Conservation (phyloP, 1,139 yeast species). For the Zhuliangozyma parablackwelliae region DNA sequence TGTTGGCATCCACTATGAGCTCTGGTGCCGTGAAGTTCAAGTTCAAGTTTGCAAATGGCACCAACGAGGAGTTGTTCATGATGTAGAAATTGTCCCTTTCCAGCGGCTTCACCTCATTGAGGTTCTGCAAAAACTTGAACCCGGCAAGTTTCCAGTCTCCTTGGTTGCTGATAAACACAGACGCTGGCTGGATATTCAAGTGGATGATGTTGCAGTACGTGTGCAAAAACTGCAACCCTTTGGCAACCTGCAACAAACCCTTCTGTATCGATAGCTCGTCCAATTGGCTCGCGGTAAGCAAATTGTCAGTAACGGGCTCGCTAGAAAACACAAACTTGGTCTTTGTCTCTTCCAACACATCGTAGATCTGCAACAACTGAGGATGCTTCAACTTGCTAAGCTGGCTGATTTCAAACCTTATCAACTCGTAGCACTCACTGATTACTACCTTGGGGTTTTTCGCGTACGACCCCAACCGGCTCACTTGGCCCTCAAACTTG, state of each 20-base stretch:
- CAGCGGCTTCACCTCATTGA: constrained; percentile 43
- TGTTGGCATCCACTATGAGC: constrained; percentile 24
- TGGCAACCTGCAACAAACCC: constrained; percentile 75
- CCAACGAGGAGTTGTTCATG: constrained; percentile 65
- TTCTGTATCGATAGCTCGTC: constrained; percentile 78
- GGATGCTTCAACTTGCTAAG: constrained; percentile 86
- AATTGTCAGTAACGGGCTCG: constrained; percentile 63
- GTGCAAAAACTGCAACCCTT: constrained; percentile 80
- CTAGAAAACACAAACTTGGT: constrained; percentile 79
- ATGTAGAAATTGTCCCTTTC: constrained; percentile 53
- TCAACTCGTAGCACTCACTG: constrained; percentile 36
- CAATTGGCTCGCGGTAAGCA: constrained; percentile 37
- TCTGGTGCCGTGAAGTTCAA: constrained; percentile 57
- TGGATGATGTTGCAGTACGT: constrained; percentile 72
- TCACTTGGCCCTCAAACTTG: constrained; percentile 56
- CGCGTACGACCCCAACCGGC: constrained; percentile 36
- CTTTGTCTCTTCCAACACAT: constrained; percentile 84
- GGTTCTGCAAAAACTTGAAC: constrained; percentile 57
- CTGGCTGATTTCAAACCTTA: constrained; percentile 54
- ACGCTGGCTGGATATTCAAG: constrained; percentile 71
- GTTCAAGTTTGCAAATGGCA: constrained; percentile 74
- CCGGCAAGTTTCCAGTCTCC: constrained; percentile 96
- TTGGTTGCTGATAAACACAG: constrained; percentile 72
- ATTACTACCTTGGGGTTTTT: constrained; percentile 37
- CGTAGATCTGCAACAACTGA: constrained; percentile 72